Percentiles rank a stretch among this genome's conserved stretches.
These are phyloP conservation scores for Martiniozyma abietophila DNA, from an alignment of 805 yeast species.

Conservation along the genomic window DNA sequence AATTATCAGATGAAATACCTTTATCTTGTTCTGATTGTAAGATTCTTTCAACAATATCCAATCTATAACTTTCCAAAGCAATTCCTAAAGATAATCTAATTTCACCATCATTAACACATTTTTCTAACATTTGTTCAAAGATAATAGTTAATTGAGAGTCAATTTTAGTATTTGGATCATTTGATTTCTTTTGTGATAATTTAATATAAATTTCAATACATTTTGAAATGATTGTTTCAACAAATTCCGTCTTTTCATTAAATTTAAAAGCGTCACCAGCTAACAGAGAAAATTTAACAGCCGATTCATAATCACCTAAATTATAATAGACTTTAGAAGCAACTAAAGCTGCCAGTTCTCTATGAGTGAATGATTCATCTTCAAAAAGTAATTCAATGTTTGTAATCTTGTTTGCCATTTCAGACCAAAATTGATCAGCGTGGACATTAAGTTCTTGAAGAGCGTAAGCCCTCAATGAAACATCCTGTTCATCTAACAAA, in stretches of 20 bases:
- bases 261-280: constrained; percentile 78
- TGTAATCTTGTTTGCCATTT: constrained; percentile 81
- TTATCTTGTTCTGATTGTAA: constrained; percentile 26
- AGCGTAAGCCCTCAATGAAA: constrained; percentile 72
- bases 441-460: constrained; percentile 68
- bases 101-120: constrained; percentile 67
- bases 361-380: constrained; percentile 58
- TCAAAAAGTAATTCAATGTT: constrained; percentile 90
- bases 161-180: constrained; percentile 27
- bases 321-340: constrained; percentile 87
- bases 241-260: constrained; percentile 70
- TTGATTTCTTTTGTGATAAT: constrained; percentile 43
- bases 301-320: constrained; percentile 85
- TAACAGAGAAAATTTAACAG: constrained; percentile 79
- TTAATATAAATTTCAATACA: constrained; percentile 78
- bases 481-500: constrained; percentile 74
- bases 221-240: constrained; percentile 88
- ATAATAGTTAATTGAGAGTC: constrained; percentile 58
- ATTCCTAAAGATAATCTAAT: constrained; percentile 80
- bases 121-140: constrained; percentile 79
- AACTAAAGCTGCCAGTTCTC: constrained; percentile 80
- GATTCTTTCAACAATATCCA: constrained; percentile 65
- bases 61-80: constrained; percentile 77
- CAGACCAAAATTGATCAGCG: constrained; percentile 95
- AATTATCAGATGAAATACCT: constrained; percentile 42